Conservation (phyloP, 495 filamentous ascomycete species). For the Hypoxylon fragiforme region DNA sequence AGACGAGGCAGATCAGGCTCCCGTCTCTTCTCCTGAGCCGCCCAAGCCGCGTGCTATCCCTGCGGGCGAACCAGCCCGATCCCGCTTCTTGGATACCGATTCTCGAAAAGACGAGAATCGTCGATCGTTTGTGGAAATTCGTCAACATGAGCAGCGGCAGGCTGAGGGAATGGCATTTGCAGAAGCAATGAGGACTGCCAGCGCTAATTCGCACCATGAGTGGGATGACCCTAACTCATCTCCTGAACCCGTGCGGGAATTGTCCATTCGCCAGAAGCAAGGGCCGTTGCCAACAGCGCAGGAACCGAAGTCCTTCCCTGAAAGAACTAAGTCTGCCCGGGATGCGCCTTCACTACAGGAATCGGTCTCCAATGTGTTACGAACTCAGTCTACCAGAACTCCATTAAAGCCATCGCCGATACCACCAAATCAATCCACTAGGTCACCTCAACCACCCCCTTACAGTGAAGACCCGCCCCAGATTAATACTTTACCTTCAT, state of each 20-base stretch:
- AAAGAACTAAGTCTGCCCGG: constrained; percentile 29
- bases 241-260: constrained; percentile 26
- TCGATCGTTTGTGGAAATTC: constrained; percentile 57
- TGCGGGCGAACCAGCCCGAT: constrained; percentile 29
- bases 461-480: constrained; percentile 11
- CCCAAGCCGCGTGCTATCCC: constrained; percentile 32
- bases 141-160: constrained; percentile 70
- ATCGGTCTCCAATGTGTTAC: constrained; percentile 34
- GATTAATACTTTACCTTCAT: constrained; percentile 24
- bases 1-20: constrained; percentile 27
- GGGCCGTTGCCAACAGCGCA: constrained; percentile 16
- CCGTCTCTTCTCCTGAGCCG: constrained; percentile 20
- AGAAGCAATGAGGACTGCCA: constrained; percentile 47
- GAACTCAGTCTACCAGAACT: constrained; percentile 36
- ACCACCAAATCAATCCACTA: constrained; percentile 23
- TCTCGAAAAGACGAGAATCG: constrained; percentile 46
- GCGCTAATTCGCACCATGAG: constrained; percentile 29
- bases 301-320: constrained; percentile 29
- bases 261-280: constrained; percentile 21
- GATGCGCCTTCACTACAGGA: constrained; percentile 32
- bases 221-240: constrained; percentile 35
- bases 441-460: constrained; percentile 25
- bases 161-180: constrained; percentile 74
- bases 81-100: constrained; percentile 40
- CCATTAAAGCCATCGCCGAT: constrained; percentile 29